Evolutionary conservation across 2,329 filamentous ascomycete genomes (phyloP), one percentile per base, ranked within the genome.

Genomic region (Cladophialophora immunda): DNA sequence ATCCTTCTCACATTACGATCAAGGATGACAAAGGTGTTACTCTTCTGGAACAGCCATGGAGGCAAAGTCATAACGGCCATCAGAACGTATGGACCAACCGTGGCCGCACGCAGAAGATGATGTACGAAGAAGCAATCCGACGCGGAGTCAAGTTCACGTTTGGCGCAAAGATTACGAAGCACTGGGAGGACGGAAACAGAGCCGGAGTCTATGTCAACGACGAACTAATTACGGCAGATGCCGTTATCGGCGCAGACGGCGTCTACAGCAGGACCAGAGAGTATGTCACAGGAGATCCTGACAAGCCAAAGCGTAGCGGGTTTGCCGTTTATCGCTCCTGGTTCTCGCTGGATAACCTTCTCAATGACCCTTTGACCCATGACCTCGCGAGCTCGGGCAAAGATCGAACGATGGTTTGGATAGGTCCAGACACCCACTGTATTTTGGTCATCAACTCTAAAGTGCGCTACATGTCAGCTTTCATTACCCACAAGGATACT

Each of bases 401-500:
- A 17, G 22, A 22, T 22, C 34, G n/a, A 34, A n/a, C n/a, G 3
- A 36, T 34, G 9, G 41, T 9, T 70, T 86, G 84, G 84, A 78
- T 86, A 9, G 85, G 83, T 0, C 80, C 80, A 3, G 83, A 86
- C 71, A 79, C 86, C 41, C 64, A 81, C 81, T 11, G 83, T 82
- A 2, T 81, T 81, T 0, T 80, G 9, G 30, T 36, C 22, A 64
- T 52, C 22, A 64, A 58, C 36, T n/a, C 86, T 62, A 85, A 86
- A 72, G 78, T 80, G 45, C 83, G 83, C 8, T 78, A 80, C 58
- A 83, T 85, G 67, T 82, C 79, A 59, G 86, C 84, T 84, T 84
- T 85, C 9, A 83, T 83, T 56, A 86, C 85, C 32, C 32, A 34
- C 32, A 19, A 81, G 64, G 85, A 86, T 68, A 80, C 82, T 61